These are phyloP conservation scores for Chaetomium sp. DNA, from an alignment of 2,329 filamentous ascomycete genomes.

Conservation along the genomic window DNA sequence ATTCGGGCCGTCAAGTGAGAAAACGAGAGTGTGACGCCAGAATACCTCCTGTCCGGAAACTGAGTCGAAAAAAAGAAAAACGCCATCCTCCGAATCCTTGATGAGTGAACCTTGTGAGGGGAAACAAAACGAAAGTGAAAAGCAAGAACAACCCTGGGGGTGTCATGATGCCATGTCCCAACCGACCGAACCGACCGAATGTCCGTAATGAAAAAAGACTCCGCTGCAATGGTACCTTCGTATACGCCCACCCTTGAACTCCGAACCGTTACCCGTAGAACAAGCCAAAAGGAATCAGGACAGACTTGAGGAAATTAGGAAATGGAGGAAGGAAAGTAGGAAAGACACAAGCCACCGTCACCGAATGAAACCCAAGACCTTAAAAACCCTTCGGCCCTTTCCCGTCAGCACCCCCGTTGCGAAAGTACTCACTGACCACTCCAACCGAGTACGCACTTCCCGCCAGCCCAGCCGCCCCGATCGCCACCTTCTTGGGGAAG, in stretches of 20 bases:
- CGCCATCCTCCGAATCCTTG: no score
- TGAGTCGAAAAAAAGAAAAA: neutral
- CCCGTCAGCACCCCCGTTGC: conserved; percentile 40
- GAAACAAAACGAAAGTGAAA: neutral
- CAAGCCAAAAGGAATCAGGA: no score
- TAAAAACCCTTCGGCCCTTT: conserved; percentile 32
- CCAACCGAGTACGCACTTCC: conserved; percentile 53
- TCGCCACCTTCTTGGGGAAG: conserved; percentile 41
- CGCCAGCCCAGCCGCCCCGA: conserved; percentile 49
- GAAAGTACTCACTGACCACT: conserved; percentile 52
- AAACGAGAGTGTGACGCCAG: conserved; percentile 10
- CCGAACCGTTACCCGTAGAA: no score
- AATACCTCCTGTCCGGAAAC: neutral
- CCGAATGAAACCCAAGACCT: neutral
- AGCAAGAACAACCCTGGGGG: neutral
- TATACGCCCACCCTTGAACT: neutral
- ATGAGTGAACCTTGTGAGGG: no score
- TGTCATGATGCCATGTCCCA: neutral
- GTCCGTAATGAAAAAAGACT: neutral
- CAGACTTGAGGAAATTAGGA: no score
- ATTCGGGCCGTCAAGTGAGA: neutral
- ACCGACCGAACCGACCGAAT: neutral
- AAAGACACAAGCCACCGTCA: no score
- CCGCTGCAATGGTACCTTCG: conserved; percentile 3
- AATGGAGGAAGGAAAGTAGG: no score